These are phyloP conservation scores for Candolleomyces efflorescens DNA, from an alignment of 768 basidiomycete genomes.

Conservation along the genomic window DNA sequence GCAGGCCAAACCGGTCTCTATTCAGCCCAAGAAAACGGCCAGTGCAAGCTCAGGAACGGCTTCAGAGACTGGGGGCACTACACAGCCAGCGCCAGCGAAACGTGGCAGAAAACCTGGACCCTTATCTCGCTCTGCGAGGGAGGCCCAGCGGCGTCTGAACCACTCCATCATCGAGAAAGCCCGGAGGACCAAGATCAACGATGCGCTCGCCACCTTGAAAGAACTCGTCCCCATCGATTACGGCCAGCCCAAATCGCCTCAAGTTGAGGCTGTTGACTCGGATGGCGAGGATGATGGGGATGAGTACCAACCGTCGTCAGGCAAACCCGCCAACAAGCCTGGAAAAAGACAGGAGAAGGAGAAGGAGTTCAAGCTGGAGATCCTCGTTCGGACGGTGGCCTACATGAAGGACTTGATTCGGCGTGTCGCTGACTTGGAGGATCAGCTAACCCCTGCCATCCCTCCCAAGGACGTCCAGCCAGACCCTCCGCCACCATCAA, in stretches of 20 bases:
- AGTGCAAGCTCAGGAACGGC: slow-evolving; percentile 1
- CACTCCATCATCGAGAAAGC: slow-evolving; percentile 95
- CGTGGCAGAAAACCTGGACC: slow-evolving; percentile 74
- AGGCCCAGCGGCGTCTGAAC: slow-evolving; percentile 87
- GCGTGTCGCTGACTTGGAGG: slow-evolving; percentile 42
- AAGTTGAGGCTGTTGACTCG: slow-evolving; percentile 21
- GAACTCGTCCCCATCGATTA: slow-evolving; percentile 69
- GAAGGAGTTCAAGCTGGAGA: slow-evolving; percentile 92
- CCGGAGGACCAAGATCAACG: slow-evolving; percentile 92
- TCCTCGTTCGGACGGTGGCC: slow-evolving; percentile 76
- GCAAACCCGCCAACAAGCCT: slow-evolving; percentile 24
- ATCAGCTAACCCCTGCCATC: slow-evolving; percentile 5
- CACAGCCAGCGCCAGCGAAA: slow-evolving; percentile 33
- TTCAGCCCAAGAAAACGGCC: not conserved
- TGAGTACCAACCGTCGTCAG: slow-evolving; percentile 29
- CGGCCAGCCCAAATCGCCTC: slow-evolving; percentile 21
- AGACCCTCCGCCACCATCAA: not conserved
- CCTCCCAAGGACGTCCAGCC: not conserved
- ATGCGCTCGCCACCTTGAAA: slow-evolving; percentile 74
- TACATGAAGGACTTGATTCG: slow-evolving; percentile 70
- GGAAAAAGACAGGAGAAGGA: slow-evolving; percentile 57
- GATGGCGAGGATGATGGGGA: slow-evolving; percentile 37
- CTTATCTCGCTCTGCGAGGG: slow-evolving; percentile 72
- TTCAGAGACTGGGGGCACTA: slow-evolving; percentile 8
- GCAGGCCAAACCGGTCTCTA: not conserved